These are phyloP conservation scores for Saturnispora serradocipensis DNA, from an alignment of 805 yeast genomes.

Conservation along the genomic window DNA sequence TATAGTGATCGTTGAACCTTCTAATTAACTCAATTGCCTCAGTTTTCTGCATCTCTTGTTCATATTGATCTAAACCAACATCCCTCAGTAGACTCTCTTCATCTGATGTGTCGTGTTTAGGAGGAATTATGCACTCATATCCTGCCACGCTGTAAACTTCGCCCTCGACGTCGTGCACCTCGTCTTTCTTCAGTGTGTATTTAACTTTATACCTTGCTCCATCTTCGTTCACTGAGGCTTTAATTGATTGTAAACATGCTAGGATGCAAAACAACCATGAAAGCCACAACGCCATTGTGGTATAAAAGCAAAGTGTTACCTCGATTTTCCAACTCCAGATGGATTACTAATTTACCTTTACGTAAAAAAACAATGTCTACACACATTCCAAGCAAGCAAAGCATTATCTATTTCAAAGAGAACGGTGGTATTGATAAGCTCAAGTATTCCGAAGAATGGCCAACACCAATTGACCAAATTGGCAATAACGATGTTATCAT, in stretches of 20 bases:
- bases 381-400: conserved; percentile 44
- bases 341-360: neutral
- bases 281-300: neutral
- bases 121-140: neutral
- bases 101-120: neutral
- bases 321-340: neutral
- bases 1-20: conserved; percentile 6
- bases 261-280: neutral
- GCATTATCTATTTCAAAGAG: conserved; percentile 45
- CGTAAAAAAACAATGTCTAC: conserved; percentile 3
- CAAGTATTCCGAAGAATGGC: conserved; percentile 41
- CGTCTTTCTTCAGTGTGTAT: neutral
- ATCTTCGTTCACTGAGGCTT: neutral
- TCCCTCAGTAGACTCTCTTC: neutral
- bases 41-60: conserved; percentile 12
- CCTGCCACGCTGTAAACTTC: neutral
- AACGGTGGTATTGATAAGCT: conserved; percentile 53
- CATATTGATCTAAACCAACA: neutral
- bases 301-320: neutral
- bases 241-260: neutral
- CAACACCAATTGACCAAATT: conserved; percentile 40
- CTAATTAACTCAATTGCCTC: conserved; percentile 16
- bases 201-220: neutral
- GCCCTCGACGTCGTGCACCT: neutral
- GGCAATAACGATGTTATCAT: conserved; percentile 50